Evolutionary conservation across 768 basidiomycete species (phyloP).

Genomic region (Mrakia blollopis): DNA sequence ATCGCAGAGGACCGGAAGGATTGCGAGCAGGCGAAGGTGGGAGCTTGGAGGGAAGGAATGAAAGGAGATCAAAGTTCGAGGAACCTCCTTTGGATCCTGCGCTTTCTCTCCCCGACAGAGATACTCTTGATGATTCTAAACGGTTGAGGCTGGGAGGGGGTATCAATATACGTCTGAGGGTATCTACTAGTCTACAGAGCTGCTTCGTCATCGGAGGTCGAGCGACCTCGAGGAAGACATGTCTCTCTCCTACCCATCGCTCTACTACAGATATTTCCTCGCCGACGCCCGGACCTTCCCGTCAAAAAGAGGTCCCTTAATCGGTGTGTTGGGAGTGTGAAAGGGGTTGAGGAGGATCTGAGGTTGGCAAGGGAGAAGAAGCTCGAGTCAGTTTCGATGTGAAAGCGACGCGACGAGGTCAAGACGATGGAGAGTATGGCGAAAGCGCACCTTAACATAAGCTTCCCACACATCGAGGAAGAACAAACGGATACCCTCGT

Average conservation of each 20-base stretch:
- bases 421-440: neutral
- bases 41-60: too few relatives aligned
- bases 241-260: neutral
- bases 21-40: too few relatives aligned
- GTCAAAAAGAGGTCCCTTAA: conserved; percentile 78
- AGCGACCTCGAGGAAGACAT: too few relatives aligned
- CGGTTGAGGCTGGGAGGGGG: neutral
- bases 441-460: conserved; percentile 76
- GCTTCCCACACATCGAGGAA: conserved; percentile 95
- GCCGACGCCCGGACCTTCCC: conserved; percentile 76
- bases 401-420: neutral
- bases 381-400: neutral
- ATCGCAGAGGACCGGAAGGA: too few relatives aligned
- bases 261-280: conserved; percentile 62
- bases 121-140: too few relatives aligned
- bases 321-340: conserved; percentile 78
- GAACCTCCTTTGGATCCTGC: too few relatives aligned
- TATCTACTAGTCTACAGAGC: neutral
- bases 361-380: neutral
- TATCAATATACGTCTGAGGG: neutral
- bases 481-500: conserved; percentile 68
- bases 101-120: too few relatives aligned
- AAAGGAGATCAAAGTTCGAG: too few relatives aligned
- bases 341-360: conserved; percentile 77
- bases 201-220: neutral